Percentiles rank a stretch among this genome's conserved stretches.
Conservation (phyloP, 805 yeast species). For the Metschnikowia matae region DNA sequence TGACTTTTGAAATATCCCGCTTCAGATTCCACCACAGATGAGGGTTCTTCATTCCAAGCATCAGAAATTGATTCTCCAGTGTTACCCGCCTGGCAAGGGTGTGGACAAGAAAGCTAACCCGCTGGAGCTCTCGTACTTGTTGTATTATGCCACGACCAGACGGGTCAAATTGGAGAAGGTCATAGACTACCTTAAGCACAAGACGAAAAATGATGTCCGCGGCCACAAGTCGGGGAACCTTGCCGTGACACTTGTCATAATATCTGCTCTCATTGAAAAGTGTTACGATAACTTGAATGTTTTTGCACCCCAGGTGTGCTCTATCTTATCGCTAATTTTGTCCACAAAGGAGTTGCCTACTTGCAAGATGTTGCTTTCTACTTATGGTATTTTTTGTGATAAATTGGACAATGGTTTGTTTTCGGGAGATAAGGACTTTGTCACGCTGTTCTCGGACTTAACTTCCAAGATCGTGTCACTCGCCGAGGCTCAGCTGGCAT, state of each 20-base stretch:
- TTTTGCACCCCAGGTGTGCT: constrained; percentile 65
- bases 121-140: constrained; percentile 80
- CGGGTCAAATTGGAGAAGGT: constrained; percentile 88
- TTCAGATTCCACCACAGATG: constrained; percentile 14
- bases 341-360: constrained; percentile 58
- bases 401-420: constrained; percentile 53
- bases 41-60: constrained; percentile 68
- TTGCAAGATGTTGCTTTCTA: constrained; percentile 47
- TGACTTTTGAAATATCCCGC: not conserved
- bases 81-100: constrained; percentile 88
- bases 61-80: constrained; percentile 82
- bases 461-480: constrained; percentile 18
- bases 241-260: constrained; percentile 72
- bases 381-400: constrained; percentile 42
- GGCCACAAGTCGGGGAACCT: constrained; percentile 72
- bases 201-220: constrained; percentile 56
- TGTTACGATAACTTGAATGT: constrained; percentile 83
- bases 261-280: constrained; percentile 63
- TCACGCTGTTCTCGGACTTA: constrained; percentile 36
- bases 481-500: constrained; percentile 13
- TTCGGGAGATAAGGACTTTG: constrained; percentile 60
- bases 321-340: constrained; percentile 52
- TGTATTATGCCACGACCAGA: constrained; percentile 87
- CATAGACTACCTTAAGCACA: constrained; percentile 59
- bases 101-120: constrained; percentile 89